Conservation (phyloP, 306 rosid species). For the Trifolium pratense region DNA sequence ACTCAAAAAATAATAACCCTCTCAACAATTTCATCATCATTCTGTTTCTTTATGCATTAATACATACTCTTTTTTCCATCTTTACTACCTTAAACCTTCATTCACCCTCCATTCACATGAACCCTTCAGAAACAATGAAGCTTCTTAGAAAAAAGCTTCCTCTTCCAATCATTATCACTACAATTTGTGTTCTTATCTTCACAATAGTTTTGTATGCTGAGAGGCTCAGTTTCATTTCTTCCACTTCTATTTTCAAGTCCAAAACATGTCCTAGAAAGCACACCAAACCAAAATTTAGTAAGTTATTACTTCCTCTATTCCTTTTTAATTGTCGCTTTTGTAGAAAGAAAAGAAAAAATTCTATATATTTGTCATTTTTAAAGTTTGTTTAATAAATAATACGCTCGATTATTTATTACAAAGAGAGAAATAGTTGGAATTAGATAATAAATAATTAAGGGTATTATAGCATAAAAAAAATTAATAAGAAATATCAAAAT, state of each 20-base stretch:
- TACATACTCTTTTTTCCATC: conserved; percentile 38
- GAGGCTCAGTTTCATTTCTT: conserved; percentile 43
- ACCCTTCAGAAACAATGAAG: conserved; percentile 51
- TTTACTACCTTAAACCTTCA: conserved; percentile 35
- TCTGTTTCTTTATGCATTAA: conserved; percentile 40
- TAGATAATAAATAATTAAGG: neutral
- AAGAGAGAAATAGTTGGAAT: neutral
- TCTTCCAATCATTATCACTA: conserved; percentile 43
- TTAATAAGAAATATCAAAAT: neutral
- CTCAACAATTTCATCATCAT: conserved; percentile 41
- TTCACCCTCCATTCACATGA: conserved; percentile 23
- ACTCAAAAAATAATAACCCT: conserved; percentile 37
- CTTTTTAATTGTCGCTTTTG: neutral
- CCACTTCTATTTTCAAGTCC: conserved; percentile 47
- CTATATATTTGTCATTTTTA: neutral
- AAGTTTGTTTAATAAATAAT: too few species aligned
- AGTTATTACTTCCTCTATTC: conserved; percentile 11
- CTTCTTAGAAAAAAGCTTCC: conserved; percentile 44
- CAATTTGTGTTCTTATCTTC: conserved; percentile 49
- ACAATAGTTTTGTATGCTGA: conserved; percentile 47
- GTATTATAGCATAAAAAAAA: neutral
- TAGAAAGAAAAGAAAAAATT: too few species aligned
- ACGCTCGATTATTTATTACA: neutral
- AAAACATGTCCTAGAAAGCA: conserved; percentile 50
- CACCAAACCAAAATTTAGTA: conserved; percentile 56